Conservation (phyloP, 2,329 filamentous ascomycete genomes). For the Fusarium staphyleae region DNA sequence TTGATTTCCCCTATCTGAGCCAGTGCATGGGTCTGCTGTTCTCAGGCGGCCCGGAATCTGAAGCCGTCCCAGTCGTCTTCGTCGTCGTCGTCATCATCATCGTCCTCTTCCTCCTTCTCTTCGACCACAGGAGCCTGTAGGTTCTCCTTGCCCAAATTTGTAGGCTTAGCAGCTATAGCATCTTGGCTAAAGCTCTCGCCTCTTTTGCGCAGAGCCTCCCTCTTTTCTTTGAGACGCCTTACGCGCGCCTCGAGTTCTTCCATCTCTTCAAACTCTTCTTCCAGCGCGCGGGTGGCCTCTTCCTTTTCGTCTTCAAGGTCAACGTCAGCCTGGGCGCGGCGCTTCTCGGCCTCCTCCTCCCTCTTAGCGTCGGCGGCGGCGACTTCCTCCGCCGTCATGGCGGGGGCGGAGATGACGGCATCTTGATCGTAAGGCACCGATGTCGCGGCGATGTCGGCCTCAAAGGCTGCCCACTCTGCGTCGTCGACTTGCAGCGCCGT, state of each 20-base stretch:
- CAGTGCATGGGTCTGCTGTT: background rate
- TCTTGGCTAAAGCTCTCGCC: conserved; percentile 42
- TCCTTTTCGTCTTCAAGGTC: conserved; percentile 73
- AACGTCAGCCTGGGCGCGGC: conserved; percentile 62
- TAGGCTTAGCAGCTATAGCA: conserved; percentile 33
- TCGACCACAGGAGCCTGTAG: conserved; percentile 42
- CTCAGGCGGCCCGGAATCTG: conserved; percentile 49
- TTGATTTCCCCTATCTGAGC: background rate
- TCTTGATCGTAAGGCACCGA: conserved; percentile 50
- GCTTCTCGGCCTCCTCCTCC: conserved; percentile 59
- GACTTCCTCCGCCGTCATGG: conserved; percentile 69
- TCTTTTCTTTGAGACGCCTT: conserved; percentile 70
- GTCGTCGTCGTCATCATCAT: conserved; percentile 57
- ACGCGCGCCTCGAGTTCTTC: conserved; percentile 78
- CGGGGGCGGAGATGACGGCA: conserved; percentile 73
- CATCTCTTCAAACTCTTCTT: conserved; percentile 85
- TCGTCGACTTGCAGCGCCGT: conserved; percentile 62
- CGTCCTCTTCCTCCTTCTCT: conserved; percentile 56
- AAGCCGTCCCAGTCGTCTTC: conserved; percentile 67
- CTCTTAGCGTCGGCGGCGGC: conserved; percentile 60
- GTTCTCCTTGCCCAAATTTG: conserved; percentile 40
- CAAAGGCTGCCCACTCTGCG: conserved; percentile 85
- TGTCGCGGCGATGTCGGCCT: conserved; percentile 75
- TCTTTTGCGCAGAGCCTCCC: conserved; percentile 67
- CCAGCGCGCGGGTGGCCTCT: conserved; percentile 75